Percentiles rank a stretch among this genome's conserved stretches.
phyloP scores from a whole-genome alignment of 1,139 yeast genomes.

The Geotrichum candidum region DNA sequence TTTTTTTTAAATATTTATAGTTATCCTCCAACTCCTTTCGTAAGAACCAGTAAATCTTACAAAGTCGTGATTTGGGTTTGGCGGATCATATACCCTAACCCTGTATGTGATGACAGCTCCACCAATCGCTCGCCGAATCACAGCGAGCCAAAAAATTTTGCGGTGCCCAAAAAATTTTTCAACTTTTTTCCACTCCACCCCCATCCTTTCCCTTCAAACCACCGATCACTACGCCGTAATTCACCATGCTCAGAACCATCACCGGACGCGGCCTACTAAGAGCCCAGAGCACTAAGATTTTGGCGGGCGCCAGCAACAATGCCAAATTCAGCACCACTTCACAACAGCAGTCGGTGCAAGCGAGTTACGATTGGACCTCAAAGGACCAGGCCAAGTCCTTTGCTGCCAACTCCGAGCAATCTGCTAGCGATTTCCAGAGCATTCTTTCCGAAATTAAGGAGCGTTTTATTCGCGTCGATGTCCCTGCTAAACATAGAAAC shows the following conservation, averaged over 20 bases:
- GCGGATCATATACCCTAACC: background rate
- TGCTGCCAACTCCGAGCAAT: constrained; percentile 4
- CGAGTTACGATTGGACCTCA: constrained; percentile 13
- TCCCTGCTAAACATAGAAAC: constrained; percentile 14
- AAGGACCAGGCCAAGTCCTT: background rate
- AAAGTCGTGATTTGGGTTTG: background rate
- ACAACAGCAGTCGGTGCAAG: constrained; percentile 1
- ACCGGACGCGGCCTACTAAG: constrained; percentile 5
- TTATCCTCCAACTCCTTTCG: too few species aligned
- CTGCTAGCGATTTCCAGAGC: constrained; percentile 12
- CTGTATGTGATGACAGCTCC: background rate
- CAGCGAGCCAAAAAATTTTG: background rate
- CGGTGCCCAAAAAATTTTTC: background rate
- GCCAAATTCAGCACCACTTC: constrained; percentile 1
- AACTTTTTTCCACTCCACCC: background rate
- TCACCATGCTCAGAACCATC: constrained; percentile 7
- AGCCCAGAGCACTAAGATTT: constrained; percentile 5
- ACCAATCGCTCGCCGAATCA: background rate
- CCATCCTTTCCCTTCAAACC: background rate
- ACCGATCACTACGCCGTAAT: background rate
- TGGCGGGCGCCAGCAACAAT: background rate
- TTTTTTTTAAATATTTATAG: background rate
- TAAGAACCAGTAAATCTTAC: too few species aligned
- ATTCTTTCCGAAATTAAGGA: constrained; percentile 14
- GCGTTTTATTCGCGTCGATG: constrained; percentile 12